These are phyloP conservation scores for Chrysoporthe puriensis DNA, from an alignment of 2,329 filamentous ascomycete species.

Conservation along the genomic window DNA sequence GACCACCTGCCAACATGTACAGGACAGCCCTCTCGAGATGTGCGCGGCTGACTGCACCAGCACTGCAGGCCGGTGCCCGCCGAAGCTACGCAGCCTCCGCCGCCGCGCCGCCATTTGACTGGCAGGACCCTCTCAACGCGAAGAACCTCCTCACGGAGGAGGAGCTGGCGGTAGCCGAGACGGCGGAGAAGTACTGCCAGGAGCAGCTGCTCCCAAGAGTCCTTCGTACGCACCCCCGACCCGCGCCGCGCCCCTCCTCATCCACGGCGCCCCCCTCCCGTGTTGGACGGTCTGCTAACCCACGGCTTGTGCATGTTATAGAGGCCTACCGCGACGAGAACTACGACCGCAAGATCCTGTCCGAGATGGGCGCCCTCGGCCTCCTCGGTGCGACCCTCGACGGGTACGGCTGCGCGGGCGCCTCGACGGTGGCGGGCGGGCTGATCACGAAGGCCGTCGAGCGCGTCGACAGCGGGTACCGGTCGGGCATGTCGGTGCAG, in stretches of 20 bases:
- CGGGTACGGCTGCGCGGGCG: slow-evolving; percentile 82
- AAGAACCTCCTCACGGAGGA: slow-evolving; percentile 84
- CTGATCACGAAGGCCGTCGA: slow-evolving; percentile 86
- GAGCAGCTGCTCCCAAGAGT: slow-evolving; percentile 85
- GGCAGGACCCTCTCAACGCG: slow-evolving; percentile 83
- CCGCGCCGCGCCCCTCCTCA: not conserved
- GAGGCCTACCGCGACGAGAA: slow-evolving; percentile 71
- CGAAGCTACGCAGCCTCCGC: slow-evolving; percentile 34
- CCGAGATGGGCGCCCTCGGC: slow-evolving; percentile 85
- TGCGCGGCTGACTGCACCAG: slow-evolving; percentile 18
- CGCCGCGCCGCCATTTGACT: slow-evolving; percentile 66
- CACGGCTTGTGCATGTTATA: slow-evolving; percentile 21
- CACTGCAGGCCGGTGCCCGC: slow-evolving; percentile 23
- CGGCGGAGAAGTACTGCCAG: slow-evolving; percentile 91
- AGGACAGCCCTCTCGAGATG: slow-evolving; percentile 25
- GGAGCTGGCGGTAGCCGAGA: slow-evolving; percentile 86
- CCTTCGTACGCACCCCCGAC: slow-evolving; percentile 63
- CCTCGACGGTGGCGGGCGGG: slow-evolving; percentile 78
- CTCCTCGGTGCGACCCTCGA: slow-evolving; percentile 80
- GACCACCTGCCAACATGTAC: slow-evolving; percentile 23
- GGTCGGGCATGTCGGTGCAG: slow-evolving; percentile 87
- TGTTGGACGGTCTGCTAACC: slow-evolving; percentile 3
- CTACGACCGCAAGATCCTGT: slow-evolving; percentile 78
- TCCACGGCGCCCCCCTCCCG: not conserved
- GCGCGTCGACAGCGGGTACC: slow-evolving; percentile 83